Evolutionary conservation across 2,329 filamentous ascomycete species (phyloP).

Genomic region (Boeremia lycopersici): DNA sequence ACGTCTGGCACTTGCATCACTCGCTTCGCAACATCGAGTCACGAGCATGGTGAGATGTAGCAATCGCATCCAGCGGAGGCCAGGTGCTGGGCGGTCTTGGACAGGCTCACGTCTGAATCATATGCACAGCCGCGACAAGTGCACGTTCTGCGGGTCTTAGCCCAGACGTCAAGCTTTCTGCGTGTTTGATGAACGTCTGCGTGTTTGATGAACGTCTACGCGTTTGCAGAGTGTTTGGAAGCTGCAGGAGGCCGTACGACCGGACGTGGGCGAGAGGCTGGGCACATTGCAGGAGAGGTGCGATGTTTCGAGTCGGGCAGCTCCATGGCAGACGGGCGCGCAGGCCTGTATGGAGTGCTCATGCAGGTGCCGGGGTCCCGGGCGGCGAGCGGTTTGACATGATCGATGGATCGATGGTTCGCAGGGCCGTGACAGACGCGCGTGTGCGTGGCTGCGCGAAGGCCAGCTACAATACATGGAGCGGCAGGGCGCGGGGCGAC

Average conservation of each 20-base stretch:
- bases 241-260: slow-evolving; percentile 1
- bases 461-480: not conserved
- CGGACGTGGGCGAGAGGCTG: not conserved
- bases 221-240: slow-evolving; percentile 30
- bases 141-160: not conserved
- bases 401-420: slow-evolving; percentile 19
- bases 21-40: too few species aligned
- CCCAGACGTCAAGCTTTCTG: not conserved
- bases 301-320: not conserved
- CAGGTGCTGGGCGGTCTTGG: not conserved
- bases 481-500: not conserved
- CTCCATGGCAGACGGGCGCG: not conserved
- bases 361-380: not conserved
- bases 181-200: slow-evolving; percentile 14
- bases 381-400: not conserved
- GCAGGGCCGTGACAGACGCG: slow-evolving; percentile 18
- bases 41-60: too few species aligned
- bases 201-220: slow-evolving; percentile 18
- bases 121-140: not conserved
- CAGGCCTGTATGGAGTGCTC: not conserved
- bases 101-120: not conserved
- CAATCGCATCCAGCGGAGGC: not conserved
- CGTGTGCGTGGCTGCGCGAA: slow-evolving; percentile 14
- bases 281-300: not conserved
- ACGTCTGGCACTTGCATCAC: too few species aligned